These are phyloP conservation scores for Cinnamomum micranthum DNA, from an alignment of 164 flowering plant species.

Conservation along the genomic window DNA sequence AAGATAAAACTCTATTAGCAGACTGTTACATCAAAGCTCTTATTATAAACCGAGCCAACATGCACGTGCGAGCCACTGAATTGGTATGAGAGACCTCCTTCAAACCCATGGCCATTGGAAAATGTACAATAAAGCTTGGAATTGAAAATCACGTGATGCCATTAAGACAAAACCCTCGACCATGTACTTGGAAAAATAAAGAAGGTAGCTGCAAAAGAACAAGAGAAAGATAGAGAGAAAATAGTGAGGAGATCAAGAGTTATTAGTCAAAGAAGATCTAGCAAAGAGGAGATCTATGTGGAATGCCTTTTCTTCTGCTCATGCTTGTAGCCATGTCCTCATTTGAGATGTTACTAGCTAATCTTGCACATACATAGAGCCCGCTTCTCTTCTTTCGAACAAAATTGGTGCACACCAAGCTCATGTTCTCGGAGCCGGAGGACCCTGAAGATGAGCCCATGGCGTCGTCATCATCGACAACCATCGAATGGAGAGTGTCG, in stretches of 20 bases:
- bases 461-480: conserved; percentile 35
- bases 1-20: not conserved
- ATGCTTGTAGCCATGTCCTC: conserved; percentile 80
- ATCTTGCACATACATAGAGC: conserved; percentile 53
- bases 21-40: not conserved
- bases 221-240: conserved; percentile 8
- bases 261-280: conserved; percentile 18
- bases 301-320: conserved; percentile 88
- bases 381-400: conserved; percentile 79
- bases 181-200: conserved; percentile 33
- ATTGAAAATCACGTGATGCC: conserved; percentile 83
- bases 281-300: conserved; percentile 92
- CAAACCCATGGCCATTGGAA: conserved; percentile 17
- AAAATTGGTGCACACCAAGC: conserved; percentile 37
- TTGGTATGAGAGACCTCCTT: not conserved
- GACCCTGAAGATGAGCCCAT: conserved; percentile 61
- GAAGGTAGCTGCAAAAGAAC: conserved; percentile 12
- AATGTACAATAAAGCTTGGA: conserved; percentile 58
- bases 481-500: conserved; percentile 52
- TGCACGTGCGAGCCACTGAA: not conserved
- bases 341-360: conserved; percentile 41
- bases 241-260: not conserved
- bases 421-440: conserved; percentile 58
- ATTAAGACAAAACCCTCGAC: conserved; percentile 75
- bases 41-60: not conserved